Base-by-base conservation (phyloP, 208 protist genomes). In the Herpetomonas tarakana region DNA sequence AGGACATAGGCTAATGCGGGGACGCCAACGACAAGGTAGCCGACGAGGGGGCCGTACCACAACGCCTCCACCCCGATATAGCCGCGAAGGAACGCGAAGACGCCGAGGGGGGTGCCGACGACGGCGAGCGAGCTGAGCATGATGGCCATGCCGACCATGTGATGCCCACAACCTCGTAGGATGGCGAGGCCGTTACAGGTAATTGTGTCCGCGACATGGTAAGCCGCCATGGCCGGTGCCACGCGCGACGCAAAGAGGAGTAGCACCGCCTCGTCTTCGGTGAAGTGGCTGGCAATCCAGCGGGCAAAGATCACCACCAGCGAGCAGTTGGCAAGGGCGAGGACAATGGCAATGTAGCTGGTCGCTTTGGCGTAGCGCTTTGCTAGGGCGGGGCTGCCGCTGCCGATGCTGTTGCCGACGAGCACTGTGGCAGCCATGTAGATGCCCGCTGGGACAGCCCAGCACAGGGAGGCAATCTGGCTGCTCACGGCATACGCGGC, bases 121-220 rank as follows among this genome's bases (percentile, higher is more conserved):
- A 93, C 38, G 26, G 70, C 74, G 62, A 79, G 84, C 19, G 86
- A 70, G 2, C 87, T 18, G 24, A 72, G 61, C 64, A 93, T 85
- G n/a, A 66, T 49, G 31, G 84, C 25, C 7, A 78, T 78, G 24
- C 81, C 81, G 21, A 86, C 65, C 11, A 65, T 49, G 67, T 93
- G 83, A 57, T 77, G 22, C 4, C 87, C 83, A 45, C 83, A 91
- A 4, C 81, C 83, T 18, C 83, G 81, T 46, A 93, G 57, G 9
- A 93, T 67, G 18, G 82, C 86, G 79, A 91, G 86, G 74, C 90
- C 82, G 62, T 65, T 79, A 52, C 83, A 87, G 56, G 90, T 81
- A 14, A 86, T 27, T 22, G 58, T 61, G 56, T 93, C 87, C 30
- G 82, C 79, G 31, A 84, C 62, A 65, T 93, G 83, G 55, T 88